A percentile compares a stretch with the other conserved stretches of the same genome.
Evolutionary conservation across 495 filamentous ascomycete genomes (phyloP).

Genomic region (Penicillium silybi): DNA sequence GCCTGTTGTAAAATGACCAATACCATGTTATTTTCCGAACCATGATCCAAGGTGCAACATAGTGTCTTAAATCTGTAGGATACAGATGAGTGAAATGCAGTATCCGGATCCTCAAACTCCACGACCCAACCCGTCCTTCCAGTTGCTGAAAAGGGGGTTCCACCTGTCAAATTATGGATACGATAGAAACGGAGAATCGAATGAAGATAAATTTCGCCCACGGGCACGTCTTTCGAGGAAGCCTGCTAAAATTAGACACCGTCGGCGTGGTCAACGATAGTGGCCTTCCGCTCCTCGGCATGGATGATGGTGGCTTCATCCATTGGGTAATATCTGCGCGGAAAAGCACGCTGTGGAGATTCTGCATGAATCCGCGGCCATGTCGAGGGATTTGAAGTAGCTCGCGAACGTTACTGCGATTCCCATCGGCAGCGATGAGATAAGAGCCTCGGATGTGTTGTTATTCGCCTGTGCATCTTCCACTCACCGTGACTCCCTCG

Average conservation of each 20-base stretch:
- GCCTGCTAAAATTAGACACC: neutral
- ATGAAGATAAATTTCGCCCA: too few species aligned
- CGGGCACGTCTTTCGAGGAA: neutral
- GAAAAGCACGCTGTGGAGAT: constrained; percentile 39
- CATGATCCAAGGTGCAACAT: too few species aligned
- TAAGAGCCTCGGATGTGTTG: constrained; percentile 20
- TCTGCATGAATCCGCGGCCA: constrained; percentile 32
- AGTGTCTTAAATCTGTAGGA: neutral
- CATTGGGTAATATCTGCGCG: constrained; percentile 22
- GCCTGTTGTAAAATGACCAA: constrained; percentile 20
- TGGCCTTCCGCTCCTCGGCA: neutral
- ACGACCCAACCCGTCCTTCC: neutral
- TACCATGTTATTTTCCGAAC: constrained; percentile 1
- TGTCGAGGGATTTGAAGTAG: constrained; percentile 22
- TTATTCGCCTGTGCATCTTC: constrained; percentile 2
- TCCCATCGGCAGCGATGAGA: constrained; percentile 32
- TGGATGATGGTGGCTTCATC: too few species aligned
- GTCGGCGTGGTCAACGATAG: neutral
- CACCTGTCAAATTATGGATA: neutral
- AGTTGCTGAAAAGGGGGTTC: neutral
- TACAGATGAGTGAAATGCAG: neutral
- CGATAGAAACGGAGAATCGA: too few species aligned
- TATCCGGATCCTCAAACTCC: neutral
- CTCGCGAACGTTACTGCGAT: constrained; percentile 26
- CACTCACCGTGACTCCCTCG: constrained; percentile 11